phyloP scores from a whole-genome alignment of 768 basidiomycete species.

The Dictyophora rubrovolvata region DNA sequence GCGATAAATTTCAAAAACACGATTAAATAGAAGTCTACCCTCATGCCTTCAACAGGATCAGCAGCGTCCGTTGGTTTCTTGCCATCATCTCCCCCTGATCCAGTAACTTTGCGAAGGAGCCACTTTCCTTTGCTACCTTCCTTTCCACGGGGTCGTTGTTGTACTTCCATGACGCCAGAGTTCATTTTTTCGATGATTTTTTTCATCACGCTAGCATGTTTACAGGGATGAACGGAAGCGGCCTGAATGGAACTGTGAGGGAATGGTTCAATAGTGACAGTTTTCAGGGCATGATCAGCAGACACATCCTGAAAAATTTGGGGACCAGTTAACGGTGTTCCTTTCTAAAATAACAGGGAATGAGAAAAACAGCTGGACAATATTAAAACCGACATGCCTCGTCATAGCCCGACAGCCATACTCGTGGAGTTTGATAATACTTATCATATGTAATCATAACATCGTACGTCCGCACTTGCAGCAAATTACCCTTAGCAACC shows the following conservation, averaged over 20 bases:
- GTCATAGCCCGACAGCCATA: constrained; percentile 97
- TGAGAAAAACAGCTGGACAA: constrained; percentile 1
- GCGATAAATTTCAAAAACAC: constrained; percentile 99
- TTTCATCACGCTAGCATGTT: constrained; percentile 99
- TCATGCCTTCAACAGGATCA: constrained; percentile 78
- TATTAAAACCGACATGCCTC: constrained; percentile 45
- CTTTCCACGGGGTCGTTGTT: constrained; percentile 41
- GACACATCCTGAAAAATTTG: constrained; percentile 98
- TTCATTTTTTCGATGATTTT: constrained; percentile 99
- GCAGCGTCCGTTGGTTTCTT: constrained; percentile 26
- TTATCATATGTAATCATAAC: constrained; percentile 99
- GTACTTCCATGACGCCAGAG: constrained; percentile 71
- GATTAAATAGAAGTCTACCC: constrained; percentile 96
- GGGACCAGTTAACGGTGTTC: constrained; percentile 73
- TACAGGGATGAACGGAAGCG: constrained; percentile 96
- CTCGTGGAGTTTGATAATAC: constrained; percentile 96
- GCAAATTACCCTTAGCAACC: constrained; percentile 67
- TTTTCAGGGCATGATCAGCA: constrained; percentile 95
- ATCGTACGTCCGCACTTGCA: constrained; percentile 97
- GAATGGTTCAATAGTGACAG: constrained; percentile 96
- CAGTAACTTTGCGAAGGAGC: constrained; percentile 67
- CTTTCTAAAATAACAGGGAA: constrained; percentile 44
- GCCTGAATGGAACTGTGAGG: constrained; percentile 87
- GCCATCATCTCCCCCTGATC: constrained; percentile 50
- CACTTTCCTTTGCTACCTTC: constrained; percentile 60